Base-by-base conservation (phyloP, 768 basidiomycete species). In the Trametes elegans region DNA sequence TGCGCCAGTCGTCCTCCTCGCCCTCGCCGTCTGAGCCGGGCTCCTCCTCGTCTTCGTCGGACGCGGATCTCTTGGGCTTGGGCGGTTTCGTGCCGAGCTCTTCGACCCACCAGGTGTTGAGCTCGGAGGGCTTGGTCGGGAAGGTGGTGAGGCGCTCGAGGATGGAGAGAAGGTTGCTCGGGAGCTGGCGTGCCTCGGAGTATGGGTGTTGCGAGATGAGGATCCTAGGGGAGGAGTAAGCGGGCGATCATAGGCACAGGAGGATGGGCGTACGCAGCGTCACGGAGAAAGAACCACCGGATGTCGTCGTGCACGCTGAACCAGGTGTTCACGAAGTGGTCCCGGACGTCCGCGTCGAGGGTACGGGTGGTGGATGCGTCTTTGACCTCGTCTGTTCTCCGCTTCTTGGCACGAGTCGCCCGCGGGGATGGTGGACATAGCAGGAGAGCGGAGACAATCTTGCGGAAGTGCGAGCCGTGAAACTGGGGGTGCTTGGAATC, bases 281-380 rank as follows among this genome's bases (percentile, higher is more conserved):
- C 89, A 38, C 87, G 80, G 29, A 96, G 77, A 74, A 93, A 93
- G 73, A 88, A 90, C 89, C 89, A 95, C 55, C 93, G 81, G 28
- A 95, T 74, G 63, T 96, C 93, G 63, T 92, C 88, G 66, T 89
- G 66, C 11, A 88, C 81, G 59, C 82, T 84, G 62, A 91, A 78
- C 85, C 87, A 94, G 13, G 79, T 84, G 42, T 80, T 78, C 49
- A 84, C 73, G 63, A 93, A 91, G 10, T 77, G 70, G 38, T 82
- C 73, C 23, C 84, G 71, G 3, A 91, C 82, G 53, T 88, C 86
- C 5, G 74, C 49, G 50, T 85, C 80, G 16, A 85, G 70, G 31
- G 71, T 67, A 1, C 74, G 71, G 23, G 74, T 66, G 35, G 68
- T 62, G 16, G 62, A 1, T 1, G 18, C 9, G 19, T 21, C 38